Conservation (phyloP, 2,329 filamentous ascomycete species). For the Myriangium duriaei region DNA sequence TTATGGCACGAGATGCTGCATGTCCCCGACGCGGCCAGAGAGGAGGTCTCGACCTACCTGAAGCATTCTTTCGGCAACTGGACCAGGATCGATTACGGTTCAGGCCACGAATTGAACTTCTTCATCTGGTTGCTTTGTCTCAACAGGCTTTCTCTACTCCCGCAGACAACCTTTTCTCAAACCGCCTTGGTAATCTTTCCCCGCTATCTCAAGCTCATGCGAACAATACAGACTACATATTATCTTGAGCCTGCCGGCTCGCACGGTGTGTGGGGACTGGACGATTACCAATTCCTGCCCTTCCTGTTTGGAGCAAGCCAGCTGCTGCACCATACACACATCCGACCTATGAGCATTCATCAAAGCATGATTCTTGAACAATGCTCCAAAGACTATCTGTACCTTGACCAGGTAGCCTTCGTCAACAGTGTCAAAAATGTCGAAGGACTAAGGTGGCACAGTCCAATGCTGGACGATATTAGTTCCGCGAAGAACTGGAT, state of each 20-base stretch:
- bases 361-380: slow-evolving; percentile 80
- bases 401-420: slow-evolving; percentile 83
- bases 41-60: slow-evolving; percentile 70
- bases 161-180: slow-evolving; percentile 53
- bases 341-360: slow-evolving; percentile 54
- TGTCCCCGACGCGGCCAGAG: slow-evolving; percentile 35
- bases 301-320: slow-evolving; percentile 39
- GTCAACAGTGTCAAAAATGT: slow-evolving; percentile 96
- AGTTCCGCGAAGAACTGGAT: slow-evolving; percentile 77
- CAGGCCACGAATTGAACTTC: slow-evolving; percentile 95
- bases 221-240: slow-evolving; percentile 76
- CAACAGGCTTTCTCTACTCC: slow-evolving; percentile 60
- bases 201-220: slow-evolving; percentile 78
- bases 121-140: slow-evolving; percentile 93
- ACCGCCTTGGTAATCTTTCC: slow-evolving; percentile 69
- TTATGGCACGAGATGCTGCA: slow-evolving; percentile 54
- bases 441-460: slow-evolving; percentile 88
- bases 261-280: slow-evolving; percentile 41
- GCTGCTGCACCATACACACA: slow-evolving; percentile 52
- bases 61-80: slow-evolving; percentile 75
- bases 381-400: slow-evolving; percentile 70
- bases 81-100: slow-evolving; percentile 86
- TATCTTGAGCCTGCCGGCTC: slow-evolving; percentile 70
- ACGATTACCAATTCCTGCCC: slow-evolving; percentile 42
- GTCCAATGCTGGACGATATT: slow-evolving; percentile 96